phyloP scores from a whole-genome alignment of 2,329 filamentous ascomycete genomes.

The Ophiostoma populinum region DNA sequence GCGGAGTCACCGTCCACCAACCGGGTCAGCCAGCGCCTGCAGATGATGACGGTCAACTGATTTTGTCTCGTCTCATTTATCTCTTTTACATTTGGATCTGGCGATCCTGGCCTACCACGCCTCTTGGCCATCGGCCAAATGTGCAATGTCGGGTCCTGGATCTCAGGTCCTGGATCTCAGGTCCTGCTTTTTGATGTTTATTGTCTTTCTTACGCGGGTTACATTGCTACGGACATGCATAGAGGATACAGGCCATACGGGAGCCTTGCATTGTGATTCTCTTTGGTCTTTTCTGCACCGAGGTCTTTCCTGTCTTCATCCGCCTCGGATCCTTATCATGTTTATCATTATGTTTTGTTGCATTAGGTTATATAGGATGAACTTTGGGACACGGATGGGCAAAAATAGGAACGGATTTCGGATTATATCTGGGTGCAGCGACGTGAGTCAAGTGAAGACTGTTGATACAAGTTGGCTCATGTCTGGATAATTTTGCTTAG shows the following conservation, averaged over 20 bases:
- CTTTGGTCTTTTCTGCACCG: not conserved
- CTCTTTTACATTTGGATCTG: too few species aligned
- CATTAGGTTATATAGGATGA: conserved; percentile 6
- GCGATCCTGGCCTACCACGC: too few species aligned
- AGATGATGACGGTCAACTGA: conserved; percentile 48
- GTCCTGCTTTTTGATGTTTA: not conserved
- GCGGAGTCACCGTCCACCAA: conserved; percentile 35
- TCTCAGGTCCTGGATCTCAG: too few species aligned
- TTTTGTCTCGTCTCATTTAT: too few species aligned
- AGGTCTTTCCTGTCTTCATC: not conserved
- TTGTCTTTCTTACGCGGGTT: conserved; percentile 1
- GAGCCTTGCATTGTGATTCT: conserved; percentile 5
- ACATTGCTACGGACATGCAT: conserved; percentile 8
- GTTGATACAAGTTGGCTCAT: too few species aligned
- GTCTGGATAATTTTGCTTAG: too few species aligned
- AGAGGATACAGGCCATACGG: conserved; percentile 4
- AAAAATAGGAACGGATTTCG: conserved; percentile 8
- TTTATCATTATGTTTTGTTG: conserved; percentile 5
- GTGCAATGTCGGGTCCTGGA: too few species aligned
- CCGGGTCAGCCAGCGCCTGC: conserved; percentile 35
- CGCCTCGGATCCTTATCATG: not conserved
- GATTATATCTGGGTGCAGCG: too few species aligned
- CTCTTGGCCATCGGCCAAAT: too few species aligned
- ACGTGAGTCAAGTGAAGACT: too few species aligned
- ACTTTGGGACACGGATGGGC: conserved; percentile 7